A percentile compares a stretch with the other conserved stretches of the same genome.
Evolutionary conservation across 2,329 filamentous ascomycete genomes (phyloP).

Genomic region (Penicillium oxalicum): DNA sequence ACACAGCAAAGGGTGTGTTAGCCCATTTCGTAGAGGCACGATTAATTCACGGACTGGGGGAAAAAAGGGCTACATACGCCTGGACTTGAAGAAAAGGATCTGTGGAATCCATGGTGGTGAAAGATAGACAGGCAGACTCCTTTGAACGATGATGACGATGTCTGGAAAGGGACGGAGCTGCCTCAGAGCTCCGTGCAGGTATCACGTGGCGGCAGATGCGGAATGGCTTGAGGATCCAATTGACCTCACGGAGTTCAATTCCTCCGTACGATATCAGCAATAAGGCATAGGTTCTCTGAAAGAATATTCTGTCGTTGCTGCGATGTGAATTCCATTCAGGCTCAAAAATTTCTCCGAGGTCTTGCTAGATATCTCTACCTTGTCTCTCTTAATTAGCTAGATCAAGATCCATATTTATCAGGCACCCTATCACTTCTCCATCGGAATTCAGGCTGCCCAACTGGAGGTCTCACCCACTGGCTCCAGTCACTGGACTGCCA

Average conservation of each 20-base stretch:
- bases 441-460: not conserved
- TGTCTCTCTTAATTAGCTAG: too few relatives aligned
- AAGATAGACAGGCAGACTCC: not conserved
- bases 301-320: too few relatives aligned
- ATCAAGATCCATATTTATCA: not conserved
- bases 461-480: not conserved
- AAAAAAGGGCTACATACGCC: conserved; percentile 28
- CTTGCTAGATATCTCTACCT: too few relatives aligned
- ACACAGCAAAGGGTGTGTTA: too few relatives aligned
- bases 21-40: too few relatives aligned
- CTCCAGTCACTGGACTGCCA: not conserved
- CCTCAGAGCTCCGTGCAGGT: conserved; percentile 8
- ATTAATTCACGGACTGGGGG: too few relatives aligned
- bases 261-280: too few relatives aligned
- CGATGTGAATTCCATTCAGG: too few relatives aligned
- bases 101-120: conserved; percentile 28
- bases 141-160: conserved; percentile 6
- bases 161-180: not conserved
- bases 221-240: not conserved
- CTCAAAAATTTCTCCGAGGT: too few relatives aligned
- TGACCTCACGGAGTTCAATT: not conserved
- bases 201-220: conserved; percentile 9
- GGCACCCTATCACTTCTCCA: not conserved
- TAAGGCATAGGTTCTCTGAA: too few relatives aligned
- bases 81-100: conserved; percentile 47